Evolutionary conservation across 176 grass and related monocot genomes (phyloP), one percentile per base, ranked within the genome.

Genomic region (Cymbopogon citratus): DNA sequence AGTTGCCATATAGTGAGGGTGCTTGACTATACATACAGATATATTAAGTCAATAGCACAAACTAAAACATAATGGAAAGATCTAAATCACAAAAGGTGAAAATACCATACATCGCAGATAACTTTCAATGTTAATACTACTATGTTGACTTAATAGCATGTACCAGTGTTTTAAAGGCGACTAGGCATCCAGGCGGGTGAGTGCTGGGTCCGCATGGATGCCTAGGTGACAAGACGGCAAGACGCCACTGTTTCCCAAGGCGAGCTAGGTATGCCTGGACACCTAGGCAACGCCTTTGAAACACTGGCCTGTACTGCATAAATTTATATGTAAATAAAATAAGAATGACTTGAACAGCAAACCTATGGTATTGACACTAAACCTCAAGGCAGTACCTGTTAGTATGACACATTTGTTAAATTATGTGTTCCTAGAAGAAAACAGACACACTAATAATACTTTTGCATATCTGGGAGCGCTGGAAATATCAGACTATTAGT

Each of bases 11-110:
- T 34, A 24, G 26, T 79, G 31, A 85, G 11, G 3, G 4, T 49
- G 43, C 16, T 74, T 28, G 12, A 66, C 19, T 68, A 52, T 63
- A 72, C 25, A 65, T 65, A 33, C 69, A 74, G 44, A 86, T 56
- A 81, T 81, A 71, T 56, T 3, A 69, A 71, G 66, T 29, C 69
- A 41, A 43, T 15, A 61, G 12, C 46, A 67, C 16, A 57, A 33
- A 73, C 40, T 33, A 72, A 60, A 81, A 45, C 19, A 62, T 72
- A 21, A 81, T 33, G 13, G 14, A 29, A 31, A 49, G 36, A 48
- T 15, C 19, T 44, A 74, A 64, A 45, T 63, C 8, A 48, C 19
- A 18, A 40, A 61, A 71, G 45, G 31, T 35, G 12, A 28, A 67
- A 67, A 52, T 21, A 28, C 19, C 25, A 7, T 67, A 51, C 18